Conservation (phyloP, 495 filamentous ascomycete genomes). For the Podospora pseudocomata region DNA sequence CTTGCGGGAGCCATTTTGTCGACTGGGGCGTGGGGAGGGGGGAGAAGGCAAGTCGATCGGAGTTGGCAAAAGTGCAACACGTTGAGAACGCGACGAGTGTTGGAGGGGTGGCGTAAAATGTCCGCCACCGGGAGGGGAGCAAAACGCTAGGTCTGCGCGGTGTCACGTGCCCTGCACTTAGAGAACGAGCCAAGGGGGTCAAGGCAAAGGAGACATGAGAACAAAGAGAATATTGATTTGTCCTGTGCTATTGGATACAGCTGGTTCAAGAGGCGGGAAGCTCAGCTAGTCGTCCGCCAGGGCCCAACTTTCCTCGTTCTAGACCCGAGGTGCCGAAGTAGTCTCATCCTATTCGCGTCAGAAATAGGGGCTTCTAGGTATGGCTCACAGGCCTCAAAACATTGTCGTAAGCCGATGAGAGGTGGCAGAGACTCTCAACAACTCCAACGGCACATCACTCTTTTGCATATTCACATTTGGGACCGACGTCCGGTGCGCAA, state of each 20-base stretch:
- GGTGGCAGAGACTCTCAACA: too few relatives aligned
- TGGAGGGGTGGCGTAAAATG: neutral
- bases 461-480: too few relatives aligned
- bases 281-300: too few relatives aligned
- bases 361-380: too few relatives aligned
- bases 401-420: too few relatives aligned
- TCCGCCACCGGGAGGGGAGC: neutral
- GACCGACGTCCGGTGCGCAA: neutral
- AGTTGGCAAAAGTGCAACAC: neutral
- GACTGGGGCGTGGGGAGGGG: neutral
- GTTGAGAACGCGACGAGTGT: neutral
- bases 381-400: too few relatives aligned
- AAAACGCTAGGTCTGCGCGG: constrained; percentile 14
- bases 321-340: too few relatives aligned
- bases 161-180: constrained; percentile 13
- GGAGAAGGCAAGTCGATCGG: neutral
- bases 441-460: too few relatives aligned
- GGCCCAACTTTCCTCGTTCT: too few relatives aligned
- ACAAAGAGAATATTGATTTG: neutral
- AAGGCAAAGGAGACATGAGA: neutral
- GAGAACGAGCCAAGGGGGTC: neutral
- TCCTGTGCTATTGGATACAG: too few relatives aligned
- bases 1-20: neutral
- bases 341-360: too few relatives aligned
- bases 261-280: too few relatives aligned